phyloP scores from a whole-genome alignment of 352 stramenopile genomes.

The Phytophthora gonapodyides region DNA sequence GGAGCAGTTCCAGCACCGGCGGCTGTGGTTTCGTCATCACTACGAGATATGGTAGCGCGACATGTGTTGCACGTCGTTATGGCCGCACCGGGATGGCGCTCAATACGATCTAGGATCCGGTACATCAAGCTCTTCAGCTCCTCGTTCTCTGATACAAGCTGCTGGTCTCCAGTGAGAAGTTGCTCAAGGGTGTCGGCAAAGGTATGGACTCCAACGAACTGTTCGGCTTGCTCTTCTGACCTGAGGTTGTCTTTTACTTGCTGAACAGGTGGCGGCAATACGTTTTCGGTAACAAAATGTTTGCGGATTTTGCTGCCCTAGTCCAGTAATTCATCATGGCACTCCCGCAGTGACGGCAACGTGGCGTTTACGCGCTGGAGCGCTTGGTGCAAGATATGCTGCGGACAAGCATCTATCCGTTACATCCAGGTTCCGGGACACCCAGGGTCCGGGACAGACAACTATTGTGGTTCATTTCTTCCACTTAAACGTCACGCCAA shows the following conservation, averaged over 20 bases:
- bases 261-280: constrained; percentile 10
- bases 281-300: constrained; percentile 7
- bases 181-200: constrained; percentile 6
- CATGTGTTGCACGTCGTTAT: background rate
- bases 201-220: constrained; percentile 11
- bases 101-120: constrained; percentile 1
- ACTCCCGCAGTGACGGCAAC: background rate
- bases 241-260: constrained; percentile 2
- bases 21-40: no score
- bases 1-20: background rate
- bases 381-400: no score
- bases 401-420: no score
- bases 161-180: background rate
- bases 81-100: background rate
- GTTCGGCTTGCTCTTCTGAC: constrained; percentile 9
- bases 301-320: constrained; percentile 10
- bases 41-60: background rate
- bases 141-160: background rate
- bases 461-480: no score
- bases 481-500: no score
- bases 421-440: no score
- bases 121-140: constrained; percentile 5
- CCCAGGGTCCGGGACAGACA: no score
- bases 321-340: constrained; percentile 1
- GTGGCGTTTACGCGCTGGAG: background rate